A percentile compares a stretch with the other conserved stretches of the same genome.
Conservation (phyloP, 2,329 filamentous ascomycete genomes). For the Decorospora gaudefroyi region DNA sequence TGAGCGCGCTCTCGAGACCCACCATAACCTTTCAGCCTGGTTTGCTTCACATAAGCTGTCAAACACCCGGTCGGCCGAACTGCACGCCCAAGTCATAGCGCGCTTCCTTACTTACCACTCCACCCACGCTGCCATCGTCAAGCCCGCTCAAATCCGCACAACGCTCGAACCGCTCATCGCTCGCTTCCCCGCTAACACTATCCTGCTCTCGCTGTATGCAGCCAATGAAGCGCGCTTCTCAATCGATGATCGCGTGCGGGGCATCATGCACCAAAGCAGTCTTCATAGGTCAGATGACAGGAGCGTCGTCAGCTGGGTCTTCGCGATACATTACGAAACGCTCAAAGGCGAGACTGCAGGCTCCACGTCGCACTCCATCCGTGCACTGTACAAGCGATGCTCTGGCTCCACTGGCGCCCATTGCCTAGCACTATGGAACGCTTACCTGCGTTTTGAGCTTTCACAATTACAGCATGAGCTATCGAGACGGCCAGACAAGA, state of each 20-base stretch:
- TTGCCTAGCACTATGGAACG: constrained; percentile 39
- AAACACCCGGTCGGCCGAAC: constrained; percentile 57
- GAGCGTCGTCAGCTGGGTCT: constrained; percentile 57
- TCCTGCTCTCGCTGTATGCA: constrained; percentile 73
- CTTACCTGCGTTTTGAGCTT: constrained; percentile 42
- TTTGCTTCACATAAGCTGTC: constrained; percentile 31
- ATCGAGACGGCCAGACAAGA: constrained; percentile 8
- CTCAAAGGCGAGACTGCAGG: constrained; percentile 49
- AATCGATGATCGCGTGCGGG: constrained; percentile 76
- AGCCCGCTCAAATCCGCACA: constrained; percentile 66
- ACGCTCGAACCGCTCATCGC: constrained; percentile 64
- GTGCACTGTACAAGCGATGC: constrained; percentile 61
- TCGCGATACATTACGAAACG: constrained; percentile 61
- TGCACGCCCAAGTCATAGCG: constrained; percentile 69
- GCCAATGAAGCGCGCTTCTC: constrained; percentile 73
- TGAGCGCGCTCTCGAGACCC: constrained; percentile 46
- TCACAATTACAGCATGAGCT: constrained; percentile 21
- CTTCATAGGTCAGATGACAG: constrained; percentile 37
- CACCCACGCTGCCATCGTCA: constrained; percentile 65
- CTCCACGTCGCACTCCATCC: constrained; percentile 57
- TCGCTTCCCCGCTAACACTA: constrained; percentile 73
- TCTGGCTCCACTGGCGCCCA: constrained; percentile 45
- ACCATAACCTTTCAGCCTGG: constrained; percentile 32
- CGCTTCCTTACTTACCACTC: constrained; percentile 70
- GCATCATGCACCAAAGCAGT: constrained; percentile 57